Base-by-base conservation (phyloP, 257 asterid species). In the Solanum chiquidenum region DNA sequence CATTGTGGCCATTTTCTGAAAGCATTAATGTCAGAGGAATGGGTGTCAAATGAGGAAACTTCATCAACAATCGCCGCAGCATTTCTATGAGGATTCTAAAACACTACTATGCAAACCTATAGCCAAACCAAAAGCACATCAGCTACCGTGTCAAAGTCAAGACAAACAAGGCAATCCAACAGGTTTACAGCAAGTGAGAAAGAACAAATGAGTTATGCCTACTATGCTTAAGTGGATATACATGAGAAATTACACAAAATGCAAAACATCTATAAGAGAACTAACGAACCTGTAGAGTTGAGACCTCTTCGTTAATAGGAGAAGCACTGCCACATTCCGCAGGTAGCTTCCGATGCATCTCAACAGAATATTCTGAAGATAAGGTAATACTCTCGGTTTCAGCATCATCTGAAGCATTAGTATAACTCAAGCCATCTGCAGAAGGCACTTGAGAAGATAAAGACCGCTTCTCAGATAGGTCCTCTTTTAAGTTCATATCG, bases 281-380 rank as follows among this genome's bases (percentile, higher is more conserved):
- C 34, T 21, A 46, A 88, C 92, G 68, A 89, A 95, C 99, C 98
- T 93, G 96, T 52, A 86, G 85, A 88, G 55, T 33, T 86, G 85
- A 79, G 62, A 52, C 77, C 82, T 85, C 92, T 87, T 89, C 91
- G 83, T 89, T 87, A 69, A 33, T 89, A 86, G 89, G 86, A 89
- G 90, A 86, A 52, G 90, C 40, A 84, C 44, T 86, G 72, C 49
- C 86, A 68, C 72, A 84, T 68, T 89, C 90, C 18, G 89, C 87
- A 14, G 91, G 86, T 83, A 86, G 90, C 86, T 89, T 80, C 49
- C 75, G 88, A 87, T 88, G 83, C 88, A 90, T 49, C 84, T 89
- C 91, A 46, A 71, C 79, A 27, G 89, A 87, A 83, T 90, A 86
- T 86, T 90, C 86, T n/a, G 89, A 85, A 87, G 94, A 84, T 73